Evolutionary conservation across 2,329 filamentous ascomycete species (phyloP).

Genomic region (Neofusicoccum sp.): DNA sequence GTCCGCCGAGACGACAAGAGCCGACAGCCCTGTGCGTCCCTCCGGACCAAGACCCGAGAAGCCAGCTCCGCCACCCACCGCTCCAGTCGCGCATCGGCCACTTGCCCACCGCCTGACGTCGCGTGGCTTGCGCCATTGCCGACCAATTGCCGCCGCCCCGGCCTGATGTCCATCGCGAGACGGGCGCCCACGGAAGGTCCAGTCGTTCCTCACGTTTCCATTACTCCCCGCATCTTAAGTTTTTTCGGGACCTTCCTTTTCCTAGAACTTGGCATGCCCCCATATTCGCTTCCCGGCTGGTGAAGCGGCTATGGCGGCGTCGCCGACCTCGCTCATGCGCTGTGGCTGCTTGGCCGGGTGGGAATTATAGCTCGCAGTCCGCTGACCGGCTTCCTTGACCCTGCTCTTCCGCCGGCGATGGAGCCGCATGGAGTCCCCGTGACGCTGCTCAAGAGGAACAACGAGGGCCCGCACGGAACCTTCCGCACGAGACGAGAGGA

Average conservation of each 20-base stretch:
- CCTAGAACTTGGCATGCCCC: no score
- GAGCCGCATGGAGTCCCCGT: slow-evolving; percentile 7
- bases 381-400: background rate
- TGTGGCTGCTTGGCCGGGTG: no score
- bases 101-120: slow-evolving; percentile 2
- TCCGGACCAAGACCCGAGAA: background rate
- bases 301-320: no score
- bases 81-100: background rate
- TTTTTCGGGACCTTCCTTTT: no score
- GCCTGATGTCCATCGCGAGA: background rate
- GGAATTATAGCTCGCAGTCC: no score
- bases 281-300: no score
- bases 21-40: no score
- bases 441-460: background rate
- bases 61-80: background rate
- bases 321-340: no score
- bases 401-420: background rate
- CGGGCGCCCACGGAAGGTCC: background rate
- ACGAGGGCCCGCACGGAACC: background rate
- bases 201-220: no score
- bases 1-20: no score
- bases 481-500: background rate
- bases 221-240: no score
- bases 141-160: background rate
- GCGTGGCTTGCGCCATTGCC: slow-evolving; percentile 6